Evolutionary conservation across 768 basidiomycete species (phyloP), one percentile per base, ranked within the genome.

Genomic region (Clavaria fumosa): DNA sequence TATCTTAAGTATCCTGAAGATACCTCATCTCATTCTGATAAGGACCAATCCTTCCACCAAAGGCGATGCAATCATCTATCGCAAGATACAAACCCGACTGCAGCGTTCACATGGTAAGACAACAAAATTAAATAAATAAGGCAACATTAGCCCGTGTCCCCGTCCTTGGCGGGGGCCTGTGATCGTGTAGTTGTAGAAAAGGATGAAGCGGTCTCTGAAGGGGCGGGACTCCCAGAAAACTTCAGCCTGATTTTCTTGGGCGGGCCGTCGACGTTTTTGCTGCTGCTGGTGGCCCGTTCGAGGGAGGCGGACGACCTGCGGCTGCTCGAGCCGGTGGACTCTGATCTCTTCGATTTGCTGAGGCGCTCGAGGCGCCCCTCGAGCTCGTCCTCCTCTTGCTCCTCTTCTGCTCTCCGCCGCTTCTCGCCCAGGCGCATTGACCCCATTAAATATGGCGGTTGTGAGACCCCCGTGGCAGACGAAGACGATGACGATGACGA

Each of bases 191-290:
- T n/a, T n/a, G n/a, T n/a, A n/a, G n/a, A n/a, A n/a, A n/a, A n/a
- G n/a, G n/a, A n/a, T n/a, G n/a, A n/a, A 50, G 70, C 66, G 43
- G 66, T 55, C 66, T 74, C 68, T 73, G 80, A 71, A 51, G 72
- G 63, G 37, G 61, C 51, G 14, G 60, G 62, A n/a, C 61, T 57
- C 11, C 61, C 52, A 14, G 75, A 72, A 42, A 84, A 64, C 56
- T 72, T 78, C 42, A 86, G 61, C 58, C 81, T 83, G 50, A 86
- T 69, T 53, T 80, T 82, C 57, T 76, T 81, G 27, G 69, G 70
- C 43, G 66, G 64, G 40, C 70, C 71, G 45, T 74, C 72, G 23
- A 64, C 60, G 34, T 54, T 53, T 56, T 69, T 67, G 40, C n/a
- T n/a, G n/a, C n/a, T n/a, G n/a, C n/a, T n/a, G n/a, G n/a, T 9